These are phyloP conservation scores for Huntiella omanensis DNA, from an alignment of 2,329 filamentous ascomycete genomes.

Conservation along the genomic window DNA sequence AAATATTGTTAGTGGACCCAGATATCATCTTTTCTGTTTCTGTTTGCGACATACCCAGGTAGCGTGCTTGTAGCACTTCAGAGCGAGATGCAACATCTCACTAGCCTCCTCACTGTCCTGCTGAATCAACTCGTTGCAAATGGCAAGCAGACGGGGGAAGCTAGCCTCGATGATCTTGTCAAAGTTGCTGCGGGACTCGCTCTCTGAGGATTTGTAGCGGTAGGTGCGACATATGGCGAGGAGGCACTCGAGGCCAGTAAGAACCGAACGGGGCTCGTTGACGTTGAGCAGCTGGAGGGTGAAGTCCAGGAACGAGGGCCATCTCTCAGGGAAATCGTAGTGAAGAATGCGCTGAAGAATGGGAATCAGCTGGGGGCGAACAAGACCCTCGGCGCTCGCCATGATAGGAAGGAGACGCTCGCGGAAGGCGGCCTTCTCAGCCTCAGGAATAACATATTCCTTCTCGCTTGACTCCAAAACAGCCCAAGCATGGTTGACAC, in stretches of 20 bases:
- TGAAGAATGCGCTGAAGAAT: constrained; percentile 91
- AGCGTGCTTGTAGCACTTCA: constrained; percentile 96
- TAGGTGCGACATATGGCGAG: constrained; percentile 91
- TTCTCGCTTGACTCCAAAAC: constrained; percentile 50
- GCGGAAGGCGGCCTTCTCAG: constrained; percentile 73
- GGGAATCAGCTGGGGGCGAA: constrained; percentile 84
- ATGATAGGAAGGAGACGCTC: constrained; percentile 79
- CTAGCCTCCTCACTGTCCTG: constrained; percentile 87
- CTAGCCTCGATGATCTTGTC: constrained; percentile 84
- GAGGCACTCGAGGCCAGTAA: constrained; percentile 84
- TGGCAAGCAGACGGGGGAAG: constrained; percentile 70
- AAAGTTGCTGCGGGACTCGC: constrained; percentile 62
- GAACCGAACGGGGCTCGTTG: constrained; percentile 70
- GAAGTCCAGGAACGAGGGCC: constrained; percentile 87
- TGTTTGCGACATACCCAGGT: constrained; percentile 50
- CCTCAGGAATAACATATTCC: constrained; percentile 62
- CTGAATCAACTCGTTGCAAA: constrained; percentile 74
- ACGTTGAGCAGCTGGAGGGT: constrained; percentile 76
- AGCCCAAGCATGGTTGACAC: constrained; percentile 82
- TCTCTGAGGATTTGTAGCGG: constrained; percentile 70
- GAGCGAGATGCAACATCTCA: constrained; percentile 85
- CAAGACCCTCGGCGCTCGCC: constrained; percentile 57
- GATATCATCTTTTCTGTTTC: not conserved
- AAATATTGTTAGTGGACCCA: constrained; percentile 2
- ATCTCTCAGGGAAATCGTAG: constrained; percentile 83